Percentiles rank a stretch among this genome's conserved stretches.
Conservation (phyloP, 2,329 filamentous ascomycete species). For the Calonectria montana region DNA sequence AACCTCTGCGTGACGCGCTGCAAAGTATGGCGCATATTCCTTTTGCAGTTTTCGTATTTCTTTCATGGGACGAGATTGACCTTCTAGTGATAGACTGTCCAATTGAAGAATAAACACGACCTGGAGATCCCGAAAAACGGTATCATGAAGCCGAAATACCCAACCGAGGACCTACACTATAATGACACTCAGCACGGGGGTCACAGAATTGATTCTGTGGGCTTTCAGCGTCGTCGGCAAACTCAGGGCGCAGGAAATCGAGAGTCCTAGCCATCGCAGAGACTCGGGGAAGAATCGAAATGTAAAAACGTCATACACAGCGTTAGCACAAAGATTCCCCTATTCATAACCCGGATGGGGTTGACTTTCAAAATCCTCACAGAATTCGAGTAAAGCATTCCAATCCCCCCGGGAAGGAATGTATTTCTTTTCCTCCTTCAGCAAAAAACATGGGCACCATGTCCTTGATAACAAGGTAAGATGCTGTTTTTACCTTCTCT, state of each 20-base stretch:
- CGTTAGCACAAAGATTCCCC: neutral
- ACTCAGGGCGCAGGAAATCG: constrained; percentile 8
- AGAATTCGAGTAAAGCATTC: neutral
- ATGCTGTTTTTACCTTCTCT: constrained; percentile 13
- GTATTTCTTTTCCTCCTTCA: neutral
- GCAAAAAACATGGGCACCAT: constrained; percentile 19
- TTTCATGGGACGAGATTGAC: neutral
- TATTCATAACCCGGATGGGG: constrained; percentile 2
- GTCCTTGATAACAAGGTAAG: constrained; percentile 19
- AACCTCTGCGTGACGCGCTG: neutral
- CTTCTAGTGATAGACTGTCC: neutral
- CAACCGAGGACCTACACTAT: neutral
- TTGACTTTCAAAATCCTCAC: constrained; percentile 13
- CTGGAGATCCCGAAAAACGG: neutral
- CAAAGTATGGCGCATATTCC: neutral
- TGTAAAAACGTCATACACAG: constrained; percentile 17
- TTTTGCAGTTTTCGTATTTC: neutral
- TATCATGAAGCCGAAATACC: neutral
- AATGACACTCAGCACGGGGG: neutral
- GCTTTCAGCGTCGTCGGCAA: constrained; percentile 6
- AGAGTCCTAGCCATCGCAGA: constrained; percentile 7
- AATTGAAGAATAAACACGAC: neutral
- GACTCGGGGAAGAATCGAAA: constrained; percentile 16
- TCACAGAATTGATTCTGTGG: constrained; percentile 1
- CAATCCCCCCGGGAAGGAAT: constrained; percentile 14